phyloP scores from a whole-genome alignment of 441 rosid species.

The Geranium incanum region DNA sequence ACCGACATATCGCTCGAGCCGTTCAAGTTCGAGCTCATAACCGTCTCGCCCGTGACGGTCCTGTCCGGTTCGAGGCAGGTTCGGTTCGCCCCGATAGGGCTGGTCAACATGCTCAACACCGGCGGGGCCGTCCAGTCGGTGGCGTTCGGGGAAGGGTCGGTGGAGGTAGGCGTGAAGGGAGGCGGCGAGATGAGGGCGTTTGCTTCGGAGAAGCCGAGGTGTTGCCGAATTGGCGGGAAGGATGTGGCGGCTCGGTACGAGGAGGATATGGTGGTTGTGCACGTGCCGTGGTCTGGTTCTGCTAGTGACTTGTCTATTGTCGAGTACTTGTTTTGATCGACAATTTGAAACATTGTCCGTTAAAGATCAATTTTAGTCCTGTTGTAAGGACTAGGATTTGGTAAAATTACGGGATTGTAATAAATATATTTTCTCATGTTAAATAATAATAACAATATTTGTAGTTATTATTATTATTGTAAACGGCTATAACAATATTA shows the following conservation, averaged over 20 bases:
- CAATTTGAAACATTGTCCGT: too few relatives aligned
- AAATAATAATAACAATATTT: too few relatives aligned
- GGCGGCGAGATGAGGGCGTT: constrained; percentile 54
- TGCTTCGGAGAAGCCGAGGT: constrained; percentile 54
- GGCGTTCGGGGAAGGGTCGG: constrained; percentile 21
- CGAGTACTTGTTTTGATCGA: constrained; percentile 39
- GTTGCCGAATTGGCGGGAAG: constrained; percentile 48
- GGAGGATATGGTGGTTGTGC: constrained; percentile 35
- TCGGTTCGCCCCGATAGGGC: constrained; percentile 63
- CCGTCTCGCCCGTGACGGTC: constrained; percentile 45
- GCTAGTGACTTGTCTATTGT: constrained; percentile 34
- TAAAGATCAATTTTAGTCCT: too few relatives aligned
- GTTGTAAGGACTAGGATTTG: too few relatives aligned
- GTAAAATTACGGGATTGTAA: too few relatives aligned
- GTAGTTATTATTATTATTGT: too few relatives aligned
- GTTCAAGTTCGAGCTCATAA: constrained; percentile 53
- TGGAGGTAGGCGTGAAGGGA: constrained; percentile 47
- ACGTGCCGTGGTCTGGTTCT: constrained; percentile 54
- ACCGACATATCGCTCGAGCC: constrained; percentile 48
- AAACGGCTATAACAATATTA: too few relatives aligned
- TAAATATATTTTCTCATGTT: too few relatives aligned
- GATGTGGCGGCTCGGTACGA: constrained; percentile 45
- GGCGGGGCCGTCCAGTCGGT: constrained; percentile 66
- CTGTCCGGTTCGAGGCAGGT: constrained; percentile 29
- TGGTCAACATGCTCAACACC: constrained; percentile 67